Percentiles rank a stretch among this genome's conserved stretches.
These are phyloP conservation scores for Spirogloea muscicola DNA, from an alignment of 139 green algal species.

Conservation along the genomic window DNA sequence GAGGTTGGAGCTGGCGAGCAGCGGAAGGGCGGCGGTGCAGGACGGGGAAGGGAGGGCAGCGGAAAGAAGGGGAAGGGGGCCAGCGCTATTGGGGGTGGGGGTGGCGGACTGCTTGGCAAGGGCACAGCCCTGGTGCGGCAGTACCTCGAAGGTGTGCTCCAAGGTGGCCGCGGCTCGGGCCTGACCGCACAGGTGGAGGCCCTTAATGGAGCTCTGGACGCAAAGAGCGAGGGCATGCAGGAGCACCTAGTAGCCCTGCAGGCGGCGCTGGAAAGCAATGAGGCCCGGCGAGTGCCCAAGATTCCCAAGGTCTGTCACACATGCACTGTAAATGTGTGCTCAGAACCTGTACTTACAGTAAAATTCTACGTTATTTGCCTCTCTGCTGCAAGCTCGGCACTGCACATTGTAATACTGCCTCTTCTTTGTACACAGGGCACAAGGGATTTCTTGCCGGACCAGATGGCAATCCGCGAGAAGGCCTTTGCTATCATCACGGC, in stretches of 20 bases:
- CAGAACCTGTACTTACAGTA: no score
- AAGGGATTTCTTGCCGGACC: slow-evolving; percentile 84
- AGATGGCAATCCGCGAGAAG: slow-evolving; percentile 87
- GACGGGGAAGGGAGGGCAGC: slow-evolving; percentile 22
- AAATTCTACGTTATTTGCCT: no score
- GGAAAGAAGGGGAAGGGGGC: slow-evolving; percentile 62
- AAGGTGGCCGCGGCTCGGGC: background rate
- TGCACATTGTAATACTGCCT: no score
- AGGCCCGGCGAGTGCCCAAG: slow-evolving; percentile 69
- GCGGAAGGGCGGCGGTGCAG: slow-evolving; percentile 11
- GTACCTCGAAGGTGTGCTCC: slow-evolving; percentile 53
- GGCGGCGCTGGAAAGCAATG: slow-evolving; percentile 69
- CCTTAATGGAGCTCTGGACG: slow-evolving; percentile 21
- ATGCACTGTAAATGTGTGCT: no score
- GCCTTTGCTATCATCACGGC: slow-evolving; percentile 62
- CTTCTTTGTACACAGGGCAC: no score
- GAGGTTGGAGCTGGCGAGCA: background rate
- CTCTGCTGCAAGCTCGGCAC: no score
- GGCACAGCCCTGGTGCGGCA: slow-evolving; percentile 60
- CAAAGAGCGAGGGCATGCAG: slow-evolving; percentile 35
- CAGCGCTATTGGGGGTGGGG: no score
- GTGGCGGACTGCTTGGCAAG: slow-evolving; percentile 61
- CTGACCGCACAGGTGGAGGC: background rate
- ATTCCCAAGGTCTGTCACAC: slow-evolving; percentile 86
- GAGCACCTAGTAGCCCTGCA: slow-evolving; percentile 55